These are phyloP conservation scores for Tricholoma terreum DNA, from an alignment of 768 basidiomycete species.

Conservation along the genomic window DNA sequence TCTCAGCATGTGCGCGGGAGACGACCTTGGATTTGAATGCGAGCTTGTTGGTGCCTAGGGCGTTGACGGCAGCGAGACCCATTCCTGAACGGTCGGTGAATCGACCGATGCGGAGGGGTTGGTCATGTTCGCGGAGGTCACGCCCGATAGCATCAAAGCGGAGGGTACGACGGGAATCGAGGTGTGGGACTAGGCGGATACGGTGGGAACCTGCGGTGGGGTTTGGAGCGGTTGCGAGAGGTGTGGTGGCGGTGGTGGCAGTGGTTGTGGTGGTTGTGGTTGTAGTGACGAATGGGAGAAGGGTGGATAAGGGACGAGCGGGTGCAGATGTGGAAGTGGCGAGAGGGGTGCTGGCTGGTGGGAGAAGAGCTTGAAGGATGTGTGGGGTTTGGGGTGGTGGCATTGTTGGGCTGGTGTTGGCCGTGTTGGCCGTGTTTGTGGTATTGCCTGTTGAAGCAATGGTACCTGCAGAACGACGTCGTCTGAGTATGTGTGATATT, in stretches of 20 bases:
- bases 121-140: conserved; percentile 70
- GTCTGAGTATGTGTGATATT: conserved; percentile 63
- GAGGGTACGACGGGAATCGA: conserved; percentile 85
- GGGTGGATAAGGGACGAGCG: too few relatives aligned
- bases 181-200: conserved; percentile 92
- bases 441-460: conserved; percentile 30
- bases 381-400: neutral
- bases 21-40: conserved; percentile 97
- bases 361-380: too few relatives aligned
- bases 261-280: conserved; percentile 1
- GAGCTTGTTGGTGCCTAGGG: conserved; percentile 75
- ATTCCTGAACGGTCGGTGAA: conserved; percentile 86
- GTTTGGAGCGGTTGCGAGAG: conserved; percentile 6
- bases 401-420: neutral
- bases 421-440: too few relatives aligned
- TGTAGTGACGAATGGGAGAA: conserved; percentile 19
- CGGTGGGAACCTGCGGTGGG: conserved; percentile 43
- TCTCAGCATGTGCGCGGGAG: conserved; percentile 90
- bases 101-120: conserved; percentile 82
- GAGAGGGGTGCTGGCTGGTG: too few relatives aligned
- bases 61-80: conserved; percentile 62
- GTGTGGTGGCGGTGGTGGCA: conserved; percentile 1
- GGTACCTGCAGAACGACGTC: conserved; percentile 63
- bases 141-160: conserved; percentile 91
- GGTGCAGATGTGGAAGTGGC: conserved; percentile 22